phyloP scores from a whole-genome alignment of 2,329 filamentous ascomycete species.

The Aureobasidium mangrovei region DNA sequence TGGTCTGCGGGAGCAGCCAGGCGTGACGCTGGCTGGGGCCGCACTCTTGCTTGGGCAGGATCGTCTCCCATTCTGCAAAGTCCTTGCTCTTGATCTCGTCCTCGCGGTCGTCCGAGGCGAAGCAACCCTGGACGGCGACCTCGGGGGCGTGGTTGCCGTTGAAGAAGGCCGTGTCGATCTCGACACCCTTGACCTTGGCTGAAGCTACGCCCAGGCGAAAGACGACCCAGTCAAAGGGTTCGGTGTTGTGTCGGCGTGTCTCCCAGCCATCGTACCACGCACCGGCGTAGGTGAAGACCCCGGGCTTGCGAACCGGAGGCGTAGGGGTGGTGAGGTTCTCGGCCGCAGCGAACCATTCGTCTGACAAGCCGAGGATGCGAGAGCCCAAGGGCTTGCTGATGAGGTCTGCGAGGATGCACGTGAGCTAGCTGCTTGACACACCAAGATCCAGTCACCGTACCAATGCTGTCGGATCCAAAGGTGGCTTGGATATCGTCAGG shows the following conservation, averaged over 20 bases:
- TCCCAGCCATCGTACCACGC: conserved; percentile 61
- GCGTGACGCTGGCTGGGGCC: conserved; percentile 65
- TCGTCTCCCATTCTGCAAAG: conserved; percentile 55
- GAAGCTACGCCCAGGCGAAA: conserved; percentile 54
- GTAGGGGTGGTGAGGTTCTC: conserved; percentile 51
- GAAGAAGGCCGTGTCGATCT: conserved; percentile 76
- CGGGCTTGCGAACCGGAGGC: conserved; percentile 47
- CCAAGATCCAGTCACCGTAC: conserved; percentile 21
- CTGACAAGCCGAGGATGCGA: conserved; percentile 47
- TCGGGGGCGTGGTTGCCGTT: conserved; percentile 73
- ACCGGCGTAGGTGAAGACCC: conserved; percentile 51
- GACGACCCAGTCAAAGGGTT: conserved; percentile 51
- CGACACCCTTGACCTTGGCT: conserved; percentile 63
- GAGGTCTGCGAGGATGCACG: conserved; percentile 33
- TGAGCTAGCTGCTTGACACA: background rate
- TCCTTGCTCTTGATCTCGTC: conserved; percentile 45
- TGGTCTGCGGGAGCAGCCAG: conserved; percentile 54
- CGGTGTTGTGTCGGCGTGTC: conserved; percentile 51
- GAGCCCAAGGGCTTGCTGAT: conserved; percentile 44
- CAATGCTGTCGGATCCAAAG: conserved; percentile 48
- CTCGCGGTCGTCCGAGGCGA: conserved; percentile 54
- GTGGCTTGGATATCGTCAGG: conserved; percentile 39
- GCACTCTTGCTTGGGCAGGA: conserved; percentile 61
- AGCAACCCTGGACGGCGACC: conserved; percentile 68
- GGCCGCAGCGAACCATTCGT: conserved; percentile 54